Conservation (phyloP, 1,284 basidiomycete species). For the Fomitiporia mediterranea region DNA sequence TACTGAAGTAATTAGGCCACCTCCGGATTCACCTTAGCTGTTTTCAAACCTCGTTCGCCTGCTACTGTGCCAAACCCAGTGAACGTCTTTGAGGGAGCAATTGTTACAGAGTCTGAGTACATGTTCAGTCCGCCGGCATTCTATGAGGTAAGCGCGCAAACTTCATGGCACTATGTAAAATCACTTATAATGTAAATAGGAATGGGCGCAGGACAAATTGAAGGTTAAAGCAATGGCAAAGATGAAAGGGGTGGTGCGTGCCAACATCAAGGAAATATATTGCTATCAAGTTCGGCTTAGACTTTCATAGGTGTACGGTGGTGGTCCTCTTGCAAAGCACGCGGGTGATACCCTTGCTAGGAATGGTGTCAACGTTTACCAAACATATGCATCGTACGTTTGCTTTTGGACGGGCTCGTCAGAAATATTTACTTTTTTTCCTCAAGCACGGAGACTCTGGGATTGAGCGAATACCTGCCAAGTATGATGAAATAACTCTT, state of each 20-base stretch:
- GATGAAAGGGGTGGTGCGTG: slow-evolving; percentile 11
- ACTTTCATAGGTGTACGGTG: slow-evolving; percentile 28
- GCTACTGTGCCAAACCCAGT: slow-evolving; percentile 27
- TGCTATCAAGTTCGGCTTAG: neutral
- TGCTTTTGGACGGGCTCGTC: neutral
- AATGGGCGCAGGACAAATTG: slow-evolving; percentile 3
- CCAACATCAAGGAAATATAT: neutral
- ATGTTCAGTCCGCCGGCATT: slow-evolving; percentile 28
- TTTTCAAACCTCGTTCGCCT: slow-evolving; percentile 25
- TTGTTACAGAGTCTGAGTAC: slow-evolving; percentile 22
- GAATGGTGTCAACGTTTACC: slow-evolving; percentile 24
- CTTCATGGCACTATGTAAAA: neutral
- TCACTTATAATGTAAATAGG: neutral
- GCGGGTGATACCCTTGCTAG: slow-evolving; percentile 27
- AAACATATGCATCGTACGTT: slow-evolving; percentile 11
- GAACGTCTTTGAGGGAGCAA: slow-evolving; percentile 23
- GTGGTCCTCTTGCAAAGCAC: slow-evolving; percentile 27
- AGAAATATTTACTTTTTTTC: neutral
- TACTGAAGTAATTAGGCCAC: slow-evolving; percentile 22
- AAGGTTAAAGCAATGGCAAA: slow-evolving; percentile 1
- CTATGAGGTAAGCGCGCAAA: slow-evolving; percentile 26
- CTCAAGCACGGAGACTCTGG: slow-evolving; percentile 12
- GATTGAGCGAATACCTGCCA: slow-evolving; percentile 5
- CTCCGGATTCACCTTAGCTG: slow-evolving; percentile 26
- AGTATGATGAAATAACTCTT: neutral